Evolutionary conservation across 2,329 filamentous ascomycete genomes (phyloP).

Genomic region (Scedosporium boydii): DNA sequence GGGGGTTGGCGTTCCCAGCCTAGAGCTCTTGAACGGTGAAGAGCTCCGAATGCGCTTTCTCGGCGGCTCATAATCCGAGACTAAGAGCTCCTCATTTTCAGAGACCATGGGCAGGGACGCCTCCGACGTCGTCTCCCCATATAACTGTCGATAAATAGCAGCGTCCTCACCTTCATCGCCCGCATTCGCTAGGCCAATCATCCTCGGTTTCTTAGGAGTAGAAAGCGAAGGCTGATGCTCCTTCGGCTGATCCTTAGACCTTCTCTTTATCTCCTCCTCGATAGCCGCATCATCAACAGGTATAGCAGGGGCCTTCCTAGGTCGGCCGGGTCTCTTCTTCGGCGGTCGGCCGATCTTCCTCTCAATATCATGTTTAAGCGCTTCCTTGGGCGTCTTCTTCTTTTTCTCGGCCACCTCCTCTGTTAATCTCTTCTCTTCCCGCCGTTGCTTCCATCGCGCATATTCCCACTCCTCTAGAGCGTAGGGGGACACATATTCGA

Average conservation of each 20-base stretch:
- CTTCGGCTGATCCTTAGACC: slow-evolving; percentile 14
- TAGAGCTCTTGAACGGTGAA: neutral
- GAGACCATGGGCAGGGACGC: neutral
- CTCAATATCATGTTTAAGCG: neutral
- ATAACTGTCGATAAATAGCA: slow-evolving; percentile 5
- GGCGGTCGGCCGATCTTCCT: neutral
- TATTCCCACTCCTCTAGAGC: slow-evolving; percentile 49
- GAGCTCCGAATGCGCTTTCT: slow-evolving; percentile 1
- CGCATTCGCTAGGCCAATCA: slow-evolving; percentile 19
- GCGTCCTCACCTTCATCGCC: slow-evolving; percentile 9
- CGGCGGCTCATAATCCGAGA: slow-evolving; percentile 1
- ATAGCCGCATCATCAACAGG: neutral
- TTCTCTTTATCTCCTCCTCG: slow-evolving; percentile 3
- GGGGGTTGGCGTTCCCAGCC: neutral
- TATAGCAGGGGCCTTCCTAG: neutral
- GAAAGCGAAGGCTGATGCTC: slow-evolving; percentile 24
- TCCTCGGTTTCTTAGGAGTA: slow-evolving; percentile 23
- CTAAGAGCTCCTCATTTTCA: neutral
- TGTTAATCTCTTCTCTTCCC: slow-evolving; percentile 22
- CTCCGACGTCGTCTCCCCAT: neutral
- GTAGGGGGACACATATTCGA: slow-evolving; percentile 49
- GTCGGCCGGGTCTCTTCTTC: neutral
- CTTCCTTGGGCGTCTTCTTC: neutral
- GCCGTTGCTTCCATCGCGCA: slow-evolving; percentile 29
- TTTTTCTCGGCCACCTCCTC: slow-evolving; percentile 2